These are phyloP conservation scores for Geum urbanum DNA, from an alignment of 306 rosid species.

Conservation along the genomic window DNA sequence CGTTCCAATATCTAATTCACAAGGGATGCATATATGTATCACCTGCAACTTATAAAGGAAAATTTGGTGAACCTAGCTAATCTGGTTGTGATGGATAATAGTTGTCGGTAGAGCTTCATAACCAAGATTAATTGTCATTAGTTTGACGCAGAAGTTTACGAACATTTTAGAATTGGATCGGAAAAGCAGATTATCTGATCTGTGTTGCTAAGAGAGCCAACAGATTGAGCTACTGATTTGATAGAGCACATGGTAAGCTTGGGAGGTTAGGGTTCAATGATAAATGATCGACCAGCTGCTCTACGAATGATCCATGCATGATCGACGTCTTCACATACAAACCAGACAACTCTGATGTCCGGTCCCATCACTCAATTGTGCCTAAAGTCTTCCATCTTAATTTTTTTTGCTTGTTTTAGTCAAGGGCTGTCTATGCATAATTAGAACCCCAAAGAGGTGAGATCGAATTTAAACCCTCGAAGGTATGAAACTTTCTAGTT, in stretches of 20 bases:
- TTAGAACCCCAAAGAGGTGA: constrained; percentile 9
- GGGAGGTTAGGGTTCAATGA: constrained; percentile 6
- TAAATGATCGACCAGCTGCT: not conserved
- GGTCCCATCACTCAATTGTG: not conserved
- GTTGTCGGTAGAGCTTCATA: not conserved
- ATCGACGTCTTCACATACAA: not conserved
- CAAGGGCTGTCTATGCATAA: not conserved
- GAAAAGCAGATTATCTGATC: not conserved
- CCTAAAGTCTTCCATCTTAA: too few relatives aligned
- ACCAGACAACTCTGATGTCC: constrained; percentile 4
- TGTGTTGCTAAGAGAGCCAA: not conserved
- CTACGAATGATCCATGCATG: not conserved
- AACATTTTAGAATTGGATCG: not conserved
- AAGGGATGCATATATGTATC: not conserved
- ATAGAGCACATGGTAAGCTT: constrained; percentile 8
- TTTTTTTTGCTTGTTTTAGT: not conserved
- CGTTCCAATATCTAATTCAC: not conserved
- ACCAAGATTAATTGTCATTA: not conserved
- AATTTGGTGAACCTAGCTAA: not conserved
- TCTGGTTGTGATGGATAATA: not conserved
- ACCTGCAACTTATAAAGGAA: not conserved
- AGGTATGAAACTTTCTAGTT: not conserved
- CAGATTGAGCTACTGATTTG: not conserved
- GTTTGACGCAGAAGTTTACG: not conserved
- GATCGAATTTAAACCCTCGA: not conserved